These are phyloP conservation scores for Eutrema heterophyllum DNA, from an alignment of 345 rosid species.

Conservation along the genomic window DNA sequence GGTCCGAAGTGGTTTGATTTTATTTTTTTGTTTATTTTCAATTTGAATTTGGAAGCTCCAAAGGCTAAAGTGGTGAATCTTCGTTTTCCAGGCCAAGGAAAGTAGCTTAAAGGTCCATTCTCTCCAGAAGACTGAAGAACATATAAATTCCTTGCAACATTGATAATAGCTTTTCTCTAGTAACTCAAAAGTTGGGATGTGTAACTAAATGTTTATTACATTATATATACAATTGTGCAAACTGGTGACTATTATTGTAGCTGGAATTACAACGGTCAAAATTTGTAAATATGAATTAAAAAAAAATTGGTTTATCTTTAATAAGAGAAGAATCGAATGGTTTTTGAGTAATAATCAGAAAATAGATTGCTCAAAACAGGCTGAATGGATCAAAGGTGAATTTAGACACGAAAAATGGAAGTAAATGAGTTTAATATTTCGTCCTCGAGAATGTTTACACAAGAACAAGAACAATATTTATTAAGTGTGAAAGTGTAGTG, in stretches of 20 bases:
- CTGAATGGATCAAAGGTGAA: too few relatives aligned
- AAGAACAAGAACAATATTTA: too few relatives aligned
- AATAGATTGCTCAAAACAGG: too few relatives aligned
- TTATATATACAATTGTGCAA: neutral
- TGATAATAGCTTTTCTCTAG: neutral
- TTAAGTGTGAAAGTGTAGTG: too few relatives aligned
- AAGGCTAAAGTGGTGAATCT: neutral
- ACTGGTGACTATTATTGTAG: neutral
- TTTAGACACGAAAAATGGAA: too few relatives aligned
- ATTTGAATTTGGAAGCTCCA: neutral
- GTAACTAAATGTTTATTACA: neutral
- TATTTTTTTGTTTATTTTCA: neutral
- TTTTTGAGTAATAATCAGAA: too few relatives aligned
- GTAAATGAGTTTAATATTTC: too few relatives aligned
- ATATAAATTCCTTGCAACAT: neutral
- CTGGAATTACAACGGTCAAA: too few relatives aligned
- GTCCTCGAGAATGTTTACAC: too few relatives aligned
- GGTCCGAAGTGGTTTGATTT: neutral
- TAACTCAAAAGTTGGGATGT: neutral
- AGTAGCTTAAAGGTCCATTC: slow-evolving; percentile 30
- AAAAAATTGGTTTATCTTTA: too few relatives aligned
- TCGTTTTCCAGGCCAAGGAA: slow-evolving; percentile 35
- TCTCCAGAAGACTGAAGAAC: slow-evolving; percentile 26
- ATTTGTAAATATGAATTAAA: too few relatives aligned
- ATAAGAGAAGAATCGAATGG: too few relatives aligned